These are phyloP conservation scores for Eustoma russellianum DNA, from an alignment of 257 asterid species.

Conservation along the genomic window DNA sequence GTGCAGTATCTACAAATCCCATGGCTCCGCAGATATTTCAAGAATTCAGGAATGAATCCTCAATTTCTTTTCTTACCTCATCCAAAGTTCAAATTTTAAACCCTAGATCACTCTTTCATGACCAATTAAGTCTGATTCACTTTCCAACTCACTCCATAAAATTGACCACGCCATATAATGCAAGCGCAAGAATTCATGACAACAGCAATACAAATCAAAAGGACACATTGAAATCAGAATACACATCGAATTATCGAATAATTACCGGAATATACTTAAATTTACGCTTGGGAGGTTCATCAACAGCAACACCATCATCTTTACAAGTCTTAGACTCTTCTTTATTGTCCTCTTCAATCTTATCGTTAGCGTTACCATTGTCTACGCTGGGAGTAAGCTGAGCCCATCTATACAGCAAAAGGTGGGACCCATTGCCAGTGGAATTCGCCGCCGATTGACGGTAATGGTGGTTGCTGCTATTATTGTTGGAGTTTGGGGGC, in stretches of 20 bases:
- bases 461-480: slow-evolving; percentile 5
- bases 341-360: slow-evolving; percentile 18
- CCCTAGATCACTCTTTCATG: slow-evolving; percentile 6
- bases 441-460: slow-evolving; percentile 34
- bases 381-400: slow-evolving; percentile 42
- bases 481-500: slow-evolving; percentile 23
- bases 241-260: slow-evolving; percentile 7
- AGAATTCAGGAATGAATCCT: no score
- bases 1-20: no score
- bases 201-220: slow-evolving; percentile 1
- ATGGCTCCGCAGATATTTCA: no score
- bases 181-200: background rate
- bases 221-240: background rate
- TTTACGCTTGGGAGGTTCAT: slow-evolving; percentile 64
- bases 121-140: background rate
- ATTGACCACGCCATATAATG: background rate
- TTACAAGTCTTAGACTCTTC: slow-evolving; percentile 29
- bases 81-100: slow-evolving; percentile 1
- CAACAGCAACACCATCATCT: slow-evolving; percentile 32
- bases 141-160: background rate
- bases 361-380: slow-evolving; percentile 21
- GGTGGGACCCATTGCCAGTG: slow-evolving; percentile 38
- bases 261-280: slow-evolving; percentile 92
- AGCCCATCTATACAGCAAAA: slow-evolving; percentile 74
- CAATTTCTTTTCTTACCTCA: background rate